Evolutionary conservation across 768 basidiomycete genomes (phyloP).

Genomic region (Serendipita indica): DNA sequence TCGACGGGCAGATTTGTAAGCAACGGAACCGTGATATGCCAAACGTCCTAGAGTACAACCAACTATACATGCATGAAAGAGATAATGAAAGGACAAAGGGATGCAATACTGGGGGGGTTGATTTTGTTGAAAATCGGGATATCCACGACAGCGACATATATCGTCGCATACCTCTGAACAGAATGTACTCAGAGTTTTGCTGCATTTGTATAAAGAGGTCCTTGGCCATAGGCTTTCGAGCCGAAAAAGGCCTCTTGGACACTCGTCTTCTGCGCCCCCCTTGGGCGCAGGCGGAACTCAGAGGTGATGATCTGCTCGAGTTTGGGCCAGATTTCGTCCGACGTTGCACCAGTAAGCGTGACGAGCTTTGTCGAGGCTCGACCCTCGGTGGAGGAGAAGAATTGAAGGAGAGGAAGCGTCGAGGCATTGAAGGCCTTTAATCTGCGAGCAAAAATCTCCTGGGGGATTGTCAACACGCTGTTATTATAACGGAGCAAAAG

Average conservation of each 20-base stretch:
- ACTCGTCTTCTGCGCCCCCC: neutral
- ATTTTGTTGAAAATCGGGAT: neutral
- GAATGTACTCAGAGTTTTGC: neutral
- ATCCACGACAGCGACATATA: too few species aligned
- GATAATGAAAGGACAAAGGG: neutral
- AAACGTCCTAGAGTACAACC: neutral
- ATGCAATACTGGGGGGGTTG: neutral
- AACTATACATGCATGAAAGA: neutral
- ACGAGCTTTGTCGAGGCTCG: slow-evolving; percentile 29
- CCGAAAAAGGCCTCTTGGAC: neutral
- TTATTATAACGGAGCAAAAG: slow-evolving; percentile 14
- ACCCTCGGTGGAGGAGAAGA: slow-evolving; percentile 38
- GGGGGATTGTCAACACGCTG: slow-evolving; percentile 10
- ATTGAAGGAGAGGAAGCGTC: slow-evolving; percentile 66
- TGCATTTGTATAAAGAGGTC: neutral
- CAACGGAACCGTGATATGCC: too few species aligned
- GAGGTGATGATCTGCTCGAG: slow-evolving; percentile 42
- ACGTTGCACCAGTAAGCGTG: slow-evolving; percentile 55
- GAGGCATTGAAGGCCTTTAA: slow-evolving; percentile 61
- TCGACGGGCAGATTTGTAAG: too few species aligned
- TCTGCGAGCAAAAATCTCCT: slow-evolving; percentile 70
- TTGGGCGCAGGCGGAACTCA: slow-evolving; percentile 4
- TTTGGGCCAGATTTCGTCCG: slow-evolving; percentile 82
- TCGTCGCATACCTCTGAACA: too few species aligned
- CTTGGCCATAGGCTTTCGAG: neutral